These are phyloP conservation scores for Yarrowia galli DNA, from an alignment of 1,139 yeast species.

Conservation along the genomic window DNA sequence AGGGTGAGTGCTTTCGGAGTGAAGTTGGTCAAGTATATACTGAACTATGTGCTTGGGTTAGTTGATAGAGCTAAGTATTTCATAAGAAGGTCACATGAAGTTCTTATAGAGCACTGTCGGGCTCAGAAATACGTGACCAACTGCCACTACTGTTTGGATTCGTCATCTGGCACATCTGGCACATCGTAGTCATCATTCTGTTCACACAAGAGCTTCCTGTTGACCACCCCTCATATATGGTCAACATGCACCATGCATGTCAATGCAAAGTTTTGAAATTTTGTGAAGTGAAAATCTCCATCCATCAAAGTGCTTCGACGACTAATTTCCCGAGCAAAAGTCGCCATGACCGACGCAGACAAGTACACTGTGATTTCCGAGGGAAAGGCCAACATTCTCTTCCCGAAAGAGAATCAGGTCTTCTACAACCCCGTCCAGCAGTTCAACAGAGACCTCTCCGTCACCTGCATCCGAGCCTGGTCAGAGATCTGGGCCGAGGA, in stretches of 20 bases:
- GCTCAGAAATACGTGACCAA: too few relatives aligned
- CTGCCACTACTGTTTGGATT: too few relatives aligned
- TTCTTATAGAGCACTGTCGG: too few relatives aligned
- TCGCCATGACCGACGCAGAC: slow-evolving; percentile 38
- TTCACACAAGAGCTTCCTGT: too few relatives aligned
- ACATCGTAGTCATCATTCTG: too few relatives aligned
- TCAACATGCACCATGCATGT: slow-evolving; percentile 11
- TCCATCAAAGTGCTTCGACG: slow-evolving; percentile 33
- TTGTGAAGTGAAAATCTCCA: slow-evolving; percentile 18
- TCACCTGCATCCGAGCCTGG: slow-evolving; percentile 88
- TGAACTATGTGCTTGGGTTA: too few relatives aligned
- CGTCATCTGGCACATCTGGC: too few relatives aligned
- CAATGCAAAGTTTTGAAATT: slow-evolving; percentile 28
- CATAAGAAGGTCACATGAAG: too few relatives aligned
- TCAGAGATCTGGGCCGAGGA: slow-evolving; percentile 59
- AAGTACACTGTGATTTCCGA: slow-evolving; percentile 60
- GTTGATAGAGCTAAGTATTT: too few relatives aligned
- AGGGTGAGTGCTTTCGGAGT: too few relatives aligned
- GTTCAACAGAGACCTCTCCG: slow-evolving; percentile 90
- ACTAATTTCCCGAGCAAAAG: slow-evolving; percentile 29
- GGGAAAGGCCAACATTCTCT: slow-evolving; percentile 80
- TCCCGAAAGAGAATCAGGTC: slow-evolving; percentile 80
- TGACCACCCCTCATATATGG: too few relatives aligned
- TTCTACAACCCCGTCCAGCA: slow-evolving; percentile 97
- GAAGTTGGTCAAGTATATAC: too few relatives aligned